A percentile compares a stretch with the other conserved stretches of the same genome.
Conservation (phyloP, 805 yeast species). For the Scheffersomyces coipomensis region DNA sequence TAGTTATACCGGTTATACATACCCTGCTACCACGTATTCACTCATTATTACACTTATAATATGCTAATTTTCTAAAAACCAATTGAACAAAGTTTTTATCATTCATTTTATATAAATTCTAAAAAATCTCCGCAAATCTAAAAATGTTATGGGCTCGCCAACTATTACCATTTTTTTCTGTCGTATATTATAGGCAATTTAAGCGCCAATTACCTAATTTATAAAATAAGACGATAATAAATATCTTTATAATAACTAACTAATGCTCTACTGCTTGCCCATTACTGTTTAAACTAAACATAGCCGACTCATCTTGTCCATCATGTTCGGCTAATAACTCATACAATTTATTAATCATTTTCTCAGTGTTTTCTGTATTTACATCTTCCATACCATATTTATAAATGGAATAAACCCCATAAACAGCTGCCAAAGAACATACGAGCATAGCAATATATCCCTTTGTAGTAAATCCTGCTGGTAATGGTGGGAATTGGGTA, state of each 20-base stretch:
- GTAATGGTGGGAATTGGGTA: constrained; percentile 59
- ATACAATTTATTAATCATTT: constrained; percentile 34
- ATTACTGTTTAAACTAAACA: constrained; percentile 4
- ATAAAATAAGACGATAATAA: too few species aligned
- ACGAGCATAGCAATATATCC: constrained; percentile 64
- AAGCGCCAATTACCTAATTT: too few species aligned
- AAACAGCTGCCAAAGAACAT: constrained; percentile 55
- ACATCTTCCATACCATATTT: constrained; percentile 67
- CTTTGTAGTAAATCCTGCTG: constrained; percentile 66
- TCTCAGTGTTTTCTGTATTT: constrained; percentile 46
- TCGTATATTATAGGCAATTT: too few species aligned
- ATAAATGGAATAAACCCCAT: constrained; percentile 59
- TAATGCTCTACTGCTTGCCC: constrained; percentile 4
- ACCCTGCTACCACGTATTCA: constrained; percentile 29
- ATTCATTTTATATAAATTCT: not conserved
- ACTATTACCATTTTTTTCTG: too few species aligned
- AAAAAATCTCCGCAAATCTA: too few species aligned
- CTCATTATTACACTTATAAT: constrained; percentile 6
- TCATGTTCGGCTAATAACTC: constrained; percentile 27
- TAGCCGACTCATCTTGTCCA: constrained; percentile 3
- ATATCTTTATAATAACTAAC: too few species aligned
- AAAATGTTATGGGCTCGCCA: too few species aligned
- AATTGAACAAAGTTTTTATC: not conserved
- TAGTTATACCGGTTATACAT: constrained; percentile 13
- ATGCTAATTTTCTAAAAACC: too few species aligned